These are phyloP conservation scores for Chlorociboria aeruginascens DNA, from an alignment of 495 filamentous ascomycete species.

Conservation along the genomic window DNA sequence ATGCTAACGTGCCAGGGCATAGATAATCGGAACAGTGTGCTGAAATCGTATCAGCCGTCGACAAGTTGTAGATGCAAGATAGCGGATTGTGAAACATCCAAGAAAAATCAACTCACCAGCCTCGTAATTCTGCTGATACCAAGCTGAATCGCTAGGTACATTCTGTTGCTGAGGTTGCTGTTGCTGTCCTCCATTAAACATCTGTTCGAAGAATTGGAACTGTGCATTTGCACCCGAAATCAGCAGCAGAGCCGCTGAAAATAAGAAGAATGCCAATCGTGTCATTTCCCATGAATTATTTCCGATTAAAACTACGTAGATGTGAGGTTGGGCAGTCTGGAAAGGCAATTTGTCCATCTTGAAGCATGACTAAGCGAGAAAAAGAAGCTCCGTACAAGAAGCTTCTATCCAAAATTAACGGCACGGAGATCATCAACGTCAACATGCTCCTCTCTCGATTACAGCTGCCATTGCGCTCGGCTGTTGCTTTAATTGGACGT, in stretches of 20 bases:
- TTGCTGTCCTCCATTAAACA: slow-evolving; percentile 36
- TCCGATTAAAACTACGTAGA: too few species aligned
- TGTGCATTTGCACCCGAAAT: slow-evolving; percentile 45
- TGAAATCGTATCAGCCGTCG: slow-evolving; percentile 20
- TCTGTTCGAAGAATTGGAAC: slow-evolving; percentile 84
- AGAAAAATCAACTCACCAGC: too few species aligned
- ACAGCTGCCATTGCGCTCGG: slow-evolving; percentile 37
- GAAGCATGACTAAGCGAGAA: not conserved
- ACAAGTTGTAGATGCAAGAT: not conserved
- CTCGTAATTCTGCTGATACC: slow-evolving; percentile 65
- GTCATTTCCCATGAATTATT: slow-evolving; percentile 6
- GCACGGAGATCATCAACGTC: not conserved
- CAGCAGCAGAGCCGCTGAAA: slow-evolving; percentile 31
- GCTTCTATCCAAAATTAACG: not conserved
- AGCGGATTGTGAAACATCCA: slow-evolving; percentile 7
- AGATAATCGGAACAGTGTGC: slow-evolving; percentile 79
- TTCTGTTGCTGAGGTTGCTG: slow-evolving; percentile 61
- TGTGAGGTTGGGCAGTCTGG: not conserved
- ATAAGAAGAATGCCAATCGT: slow-evolving; percentile 9
- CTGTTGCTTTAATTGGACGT: slow-evolving; percentile 26
- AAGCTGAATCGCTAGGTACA: slow-evolving; percentile 60
- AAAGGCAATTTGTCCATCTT: not conserved
- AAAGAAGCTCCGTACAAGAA: not conserved
- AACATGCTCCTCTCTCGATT: slow-evolving; percentile 40
- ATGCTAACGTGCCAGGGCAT: slow-evolving; percentile 83